A percentile compares a stretch with the other conserved stretches of the same genome.
Evolutionary conservation across 768 basidiomycete species (phyloP).

Genomic region (Naganishia randhawae): DNA sequence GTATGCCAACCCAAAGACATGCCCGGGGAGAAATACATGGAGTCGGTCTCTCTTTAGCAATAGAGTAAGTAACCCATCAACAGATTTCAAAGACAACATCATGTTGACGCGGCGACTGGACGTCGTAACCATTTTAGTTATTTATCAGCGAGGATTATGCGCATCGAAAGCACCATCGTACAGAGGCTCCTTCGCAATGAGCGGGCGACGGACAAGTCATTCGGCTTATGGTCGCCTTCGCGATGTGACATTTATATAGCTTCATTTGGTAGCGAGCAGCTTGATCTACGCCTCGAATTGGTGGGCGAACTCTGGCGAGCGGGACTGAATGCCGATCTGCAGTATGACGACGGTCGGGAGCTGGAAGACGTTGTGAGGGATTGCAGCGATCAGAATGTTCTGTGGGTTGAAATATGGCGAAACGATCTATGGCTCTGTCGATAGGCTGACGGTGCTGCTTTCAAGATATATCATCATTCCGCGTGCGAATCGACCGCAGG

Average conservation of each 20-base stretch:
- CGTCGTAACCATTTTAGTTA: constrained; percentile 28
- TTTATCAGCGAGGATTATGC: constrained; percentile 39
- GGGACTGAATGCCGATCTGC: constrained; percentile 46
- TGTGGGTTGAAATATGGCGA: constrained; percentile 34
- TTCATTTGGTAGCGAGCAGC: constrained; percentile 38
- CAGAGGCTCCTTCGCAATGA: constrained; percentile 41
- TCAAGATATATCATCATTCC: constrained; percentile 45
- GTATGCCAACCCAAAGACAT: constrained; percentile 38
- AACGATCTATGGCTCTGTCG: not conserved
- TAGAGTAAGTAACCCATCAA: constrained; percentile 49
- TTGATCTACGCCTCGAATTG: constrained; percentile 36
- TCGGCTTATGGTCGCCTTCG: constrained; percentile 36
- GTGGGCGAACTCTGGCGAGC: constrained; percentile 48
- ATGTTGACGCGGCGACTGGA: not conserved
- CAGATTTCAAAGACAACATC: not conserved
- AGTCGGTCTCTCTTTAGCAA: constrained; percentile 46
- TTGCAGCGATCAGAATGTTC: constrained; percentile 45
- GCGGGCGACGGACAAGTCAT: constrained; percentile 36
- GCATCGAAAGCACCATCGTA: constrained; percentile 41
- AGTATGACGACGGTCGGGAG: constrained; percentile 45
- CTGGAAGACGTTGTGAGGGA: constrained; percentile 43
- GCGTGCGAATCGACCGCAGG: constrained; percentile 36
- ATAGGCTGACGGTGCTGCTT: constrained; percentile 1
- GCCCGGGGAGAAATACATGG: constrained; percentile 38
- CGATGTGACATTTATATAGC: constrained; percentile 49